phyloP scores from a whole-genome alignment of 2,329 filamentous ascomycete species.

The Paracamarosporium sp. region DNA sequence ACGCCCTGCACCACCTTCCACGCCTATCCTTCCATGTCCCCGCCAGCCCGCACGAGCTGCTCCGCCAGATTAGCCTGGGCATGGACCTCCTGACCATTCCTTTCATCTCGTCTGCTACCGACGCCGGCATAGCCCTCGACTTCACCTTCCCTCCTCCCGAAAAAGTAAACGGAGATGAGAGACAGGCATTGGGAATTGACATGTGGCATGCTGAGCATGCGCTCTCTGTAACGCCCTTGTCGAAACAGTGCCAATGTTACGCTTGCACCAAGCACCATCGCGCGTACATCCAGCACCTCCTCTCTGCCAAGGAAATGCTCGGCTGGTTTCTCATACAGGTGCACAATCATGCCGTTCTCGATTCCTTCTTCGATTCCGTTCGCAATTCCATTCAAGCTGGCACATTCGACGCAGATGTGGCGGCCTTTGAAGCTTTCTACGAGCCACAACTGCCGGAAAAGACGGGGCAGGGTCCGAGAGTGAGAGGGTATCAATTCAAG shows the following conservation, averaged over 20 bases:
- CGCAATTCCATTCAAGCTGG: constrained; percentile 67
- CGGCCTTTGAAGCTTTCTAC: constrained; percentile 71
- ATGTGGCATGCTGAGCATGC: constrained; percentile 73
- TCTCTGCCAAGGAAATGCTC: constrained; percentile 93
- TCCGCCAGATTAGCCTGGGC: constrained; percentile 77
- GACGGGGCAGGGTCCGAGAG: constrained; percentile 75
- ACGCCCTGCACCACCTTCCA: constrained; percentile 68
- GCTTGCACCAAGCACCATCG: constrained; percentile 83
- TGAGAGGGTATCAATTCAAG: constrained; percentile 44
- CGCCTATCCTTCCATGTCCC: constrained; percentile 77
- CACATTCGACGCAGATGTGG: constrained; percentile 62
- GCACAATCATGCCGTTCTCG: constrained; percentile 81
- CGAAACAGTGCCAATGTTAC: constrained; percentile 75
- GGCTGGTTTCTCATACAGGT: constrained; percentile 92
- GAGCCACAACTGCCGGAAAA: constrained; percentile 74
- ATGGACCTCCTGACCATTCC: constrained; percentile 81
- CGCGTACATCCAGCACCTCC: constrained; percentile 86
- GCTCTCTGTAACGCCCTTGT: constrained; percentile 68
- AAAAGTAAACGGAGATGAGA: constrained; percentile 18
- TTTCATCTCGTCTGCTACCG: constrained; percentile 76
- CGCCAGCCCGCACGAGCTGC: constrained; percentile 74
- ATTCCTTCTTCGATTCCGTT: constrained; percentile 75
- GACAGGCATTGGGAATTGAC: constrained; percentile 69
- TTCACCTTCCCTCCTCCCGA: constrained; percentile 72
- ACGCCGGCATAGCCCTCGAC: constrained; percentile 82